Base-by-base conservation (phyloP, 805 yeast genomes). In the Cephaloascus fragrans region DNA sequence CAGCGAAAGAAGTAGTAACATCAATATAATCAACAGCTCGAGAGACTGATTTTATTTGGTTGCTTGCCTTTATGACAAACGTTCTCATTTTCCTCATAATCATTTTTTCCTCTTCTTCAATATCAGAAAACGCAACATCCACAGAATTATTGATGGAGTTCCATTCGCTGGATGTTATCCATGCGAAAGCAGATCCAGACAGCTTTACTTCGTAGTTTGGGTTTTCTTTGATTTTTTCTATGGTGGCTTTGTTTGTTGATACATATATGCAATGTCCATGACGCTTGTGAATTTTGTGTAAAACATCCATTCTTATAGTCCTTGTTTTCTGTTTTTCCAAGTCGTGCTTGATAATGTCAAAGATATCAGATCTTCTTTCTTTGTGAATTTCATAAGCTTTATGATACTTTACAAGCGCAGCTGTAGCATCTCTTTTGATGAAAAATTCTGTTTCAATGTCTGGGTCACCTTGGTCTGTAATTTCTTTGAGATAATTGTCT, bases 1-100 rank as follows among this genome's bases (percentile, higher is more conserved):
- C 56, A 0, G 95, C 80, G 57, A 93, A 84, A 0, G 95, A 80
- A 10, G 77, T 60, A 1, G 83, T 62, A 0, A 81, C 77, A 55
- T 90, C 98, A 4, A 89, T 48, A 37, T 71, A 70, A 44, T 87
- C 95, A 19, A 80, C 57, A 32, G 66, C 48, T 39, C 66, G 53
- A 38, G 83, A 61, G 39, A 74, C 60, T 31, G 55, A 47, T 32
- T 94, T 63, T 3, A 87, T 61, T 2, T 62, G 59, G 1, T 64
- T 47, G 18, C 75, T 63, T 31, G 61, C 51, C 0, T 54, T 55
- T 1, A 83, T 52, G 1, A 81, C 72, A 32, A 63, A 57, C 2
- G 43, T 42, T 31, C 76, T 69, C 29, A 88, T 61, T 1, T 56
- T 53, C 3, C 65, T 64, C 4, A 87, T 56, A 4, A 86, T 66